These are phyloP conservation scores for Diplodia sapinea DNA, from an alignment of 2,329 filamentous ascomycete species.

Conservation along the genomic window DNA sequence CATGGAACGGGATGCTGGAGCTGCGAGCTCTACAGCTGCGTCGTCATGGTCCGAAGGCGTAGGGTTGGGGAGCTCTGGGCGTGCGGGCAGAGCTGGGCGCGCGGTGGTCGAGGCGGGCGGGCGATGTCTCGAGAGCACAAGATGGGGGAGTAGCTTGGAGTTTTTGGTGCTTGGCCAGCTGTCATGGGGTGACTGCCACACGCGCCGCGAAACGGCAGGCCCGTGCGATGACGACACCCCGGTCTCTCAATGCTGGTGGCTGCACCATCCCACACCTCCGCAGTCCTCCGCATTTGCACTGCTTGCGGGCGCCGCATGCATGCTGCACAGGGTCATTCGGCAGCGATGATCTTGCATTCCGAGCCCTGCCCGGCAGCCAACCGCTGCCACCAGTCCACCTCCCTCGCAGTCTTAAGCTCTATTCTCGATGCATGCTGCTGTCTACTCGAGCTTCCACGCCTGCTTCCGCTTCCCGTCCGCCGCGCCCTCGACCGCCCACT, in stretches of 20 bases:
- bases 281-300: slow-evolving; percentile 13
- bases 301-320: no score
- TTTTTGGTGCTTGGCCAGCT: slow-evolving; percentile 10
- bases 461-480: slow-evolving; percentile 37
- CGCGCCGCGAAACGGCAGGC: background rate
- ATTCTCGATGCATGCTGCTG: slow-evolving; percentile 35
- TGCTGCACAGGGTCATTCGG: background rate
- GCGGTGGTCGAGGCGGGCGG: background rate
- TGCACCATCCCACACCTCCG: background rate
- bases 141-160: background rate
- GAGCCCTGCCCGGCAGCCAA: slow-evolving; percentile 14
- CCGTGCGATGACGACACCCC: slow-evolving; percentile 26
- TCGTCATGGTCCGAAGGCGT: slow-evolving; percentile 27
- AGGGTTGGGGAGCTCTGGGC: background rate
- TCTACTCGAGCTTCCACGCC: slow-evolving; percentile 43
- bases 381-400: slow-evolving; percentile 1
- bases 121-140: background rate
- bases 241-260: background rate
- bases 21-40: slow-evolving; percentile 27
- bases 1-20: slow-evolving; percentile 56
- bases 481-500: slow-evolving; percentile 44
- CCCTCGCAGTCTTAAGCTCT: slow-evolving; percentile 5
- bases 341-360: slow-evolving; percentile 22
- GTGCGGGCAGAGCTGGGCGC: background rate
- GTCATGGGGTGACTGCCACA: slow-evolving; percentile 28